A percentile compares a stretch with the other conserved stretches of the same genome.
Conservation (phyloP, 2,329 filamentous ascomycete genomes). For the Arthroderma sp. region DNA sequence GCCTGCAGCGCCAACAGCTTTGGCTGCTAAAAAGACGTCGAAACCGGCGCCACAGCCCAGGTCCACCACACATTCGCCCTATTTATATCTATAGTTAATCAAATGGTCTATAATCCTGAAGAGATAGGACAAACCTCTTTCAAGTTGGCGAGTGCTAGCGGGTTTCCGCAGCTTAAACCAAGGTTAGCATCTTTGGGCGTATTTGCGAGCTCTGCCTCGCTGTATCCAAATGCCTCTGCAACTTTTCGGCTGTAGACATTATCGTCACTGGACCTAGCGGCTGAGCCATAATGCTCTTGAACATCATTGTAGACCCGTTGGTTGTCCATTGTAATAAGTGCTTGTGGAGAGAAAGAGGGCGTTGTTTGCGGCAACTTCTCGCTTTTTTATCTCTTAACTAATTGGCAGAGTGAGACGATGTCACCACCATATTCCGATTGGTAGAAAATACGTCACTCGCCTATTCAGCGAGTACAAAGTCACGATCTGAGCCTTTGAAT, state of each 20-base stretch:
- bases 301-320: constrained; percentile 14
- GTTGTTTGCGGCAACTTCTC: not conserved
- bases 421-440: not conserved
- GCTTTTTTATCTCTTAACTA: not conserved
- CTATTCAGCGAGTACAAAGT: too few species aligned
- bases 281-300: constrained; percentile 16
- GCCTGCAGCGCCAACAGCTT: constrained; percentile 39
- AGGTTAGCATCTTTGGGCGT: constrained; percentile 41
- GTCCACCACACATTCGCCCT: constrained; percentile 48
- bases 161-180: constrained; percentile 45
- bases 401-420: not conserved
- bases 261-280: constrained; percentile 23
- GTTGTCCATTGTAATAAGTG: constrained; percentile 10
- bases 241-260: constrained; percentile 31
- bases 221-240: constrained; percentile 44
- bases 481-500: too few species aligned
- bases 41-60: constrained; percentile 48
- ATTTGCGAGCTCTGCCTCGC: constrained; percentile 36
- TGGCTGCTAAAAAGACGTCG: constrained; percentile 45
- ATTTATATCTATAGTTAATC: not conserved
- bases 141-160: constrained; percentile 39
- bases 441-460: too few species aligned
- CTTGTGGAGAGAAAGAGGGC: not conserved
- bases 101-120: not conserved
- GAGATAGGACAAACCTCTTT: constrained; percentile 26